Evolutionary conservation across 192 early-diverging fungal species (phyloP).

Genomic region (Chytriomyces hyalinus): DNA sequence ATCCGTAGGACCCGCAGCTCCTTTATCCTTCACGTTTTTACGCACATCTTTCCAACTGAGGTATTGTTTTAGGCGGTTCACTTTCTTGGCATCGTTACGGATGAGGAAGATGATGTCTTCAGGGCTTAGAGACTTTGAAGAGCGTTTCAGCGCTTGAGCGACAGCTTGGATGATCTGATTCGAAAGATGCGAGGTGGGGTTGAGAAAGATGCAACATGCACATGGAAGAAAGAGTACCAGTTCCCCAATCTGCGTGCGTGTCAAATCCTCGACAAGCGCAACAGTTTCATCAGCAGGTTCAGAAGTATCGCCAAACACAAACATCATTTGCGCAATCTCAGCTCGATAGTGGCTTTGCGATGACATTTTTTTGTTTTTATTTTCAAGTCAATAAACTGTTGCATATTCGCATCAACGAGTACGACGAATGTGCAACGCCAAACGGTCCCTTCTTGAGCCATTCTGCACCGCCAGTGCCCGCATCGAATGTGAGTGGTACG

Average conservation of each 20-base stretch:
- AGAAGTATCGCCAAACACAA: constrained; percentile 93
- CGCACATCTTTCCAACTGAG: constrained; percentile 96
- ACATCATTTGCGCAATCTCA: constrained; percentile 88
- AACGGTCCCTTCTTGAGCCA: constrained; percentile 12
- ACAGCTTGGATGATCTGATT: constrained; percentile 82
- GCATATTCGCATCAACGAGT: neutral
- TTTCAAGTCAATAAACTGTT: neutral
- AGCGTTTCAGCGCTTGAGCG: constrained; percentile 79
- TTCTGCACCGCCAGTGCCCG: neutral
- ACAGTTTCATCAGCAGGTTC: constrained; percentile 90
- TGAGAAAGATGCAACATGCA: neutral
- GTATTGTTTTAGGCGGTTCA: constrained; percentile 87
- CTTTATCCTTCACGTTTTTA: constrained; percentile 86
- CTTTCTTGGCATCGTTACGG: constrained; percentile 92
- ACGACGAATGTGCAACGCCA: constrained; percentile 2
- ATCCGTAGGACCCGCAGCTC: constrained; percentile 54
- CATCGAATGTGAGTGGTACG: constrained; percentile 1
- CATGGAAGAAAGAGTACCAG: constrained; percentile 60
- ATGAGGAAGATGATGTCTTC: constrained; percentile 98
- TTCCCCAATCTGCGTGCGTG: constrained; percentile 91
- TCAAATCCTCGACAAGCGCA: constrained; percentile 93
- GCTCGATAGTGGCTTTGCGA: constrained; percentile 35
- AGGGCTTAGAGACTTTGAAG: constrained; percentile 76
- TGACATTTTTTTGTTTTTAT: neutral
- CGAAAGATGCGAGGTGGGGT: neutral